Percentiles rank a stretch among this genome's conserved stretches.
These are phyloP conservation scores for Ceratobasidium sp. DNA, from an alignment of 1,284 basidiomycete genomes.

Conservation along the genomic window DNA sequence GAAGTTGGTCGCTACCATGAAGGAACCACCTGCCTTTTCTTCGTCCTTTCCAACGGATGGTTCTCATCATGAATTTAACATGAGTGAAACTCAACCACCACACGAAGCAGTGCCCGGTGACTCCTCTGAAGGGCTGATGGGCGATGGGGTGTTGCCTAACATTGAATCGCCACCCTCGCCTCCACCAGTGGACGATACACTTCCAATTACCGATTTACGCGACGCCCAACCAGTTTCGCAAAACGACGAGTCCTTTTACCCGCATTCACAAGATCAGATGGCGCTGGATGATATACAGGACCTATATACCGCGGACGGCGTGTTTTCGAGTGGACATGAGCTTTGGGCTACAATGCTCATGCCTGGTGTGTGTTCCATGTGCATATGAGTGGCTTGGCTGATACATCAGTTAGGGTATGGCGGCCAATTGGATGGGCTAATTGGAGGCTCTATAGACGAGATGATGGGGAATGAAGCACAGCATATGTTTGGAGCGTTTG, in stretches of 20 bases:
- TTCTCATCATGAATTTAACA: neutral
- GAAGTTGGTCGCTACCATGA: constrained; percentile 75
- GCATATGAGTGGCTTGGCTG: constrained; percentile 17
- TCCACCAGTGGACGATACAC: neutral
- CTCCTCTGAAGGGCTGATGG: constrained; percentile 16
- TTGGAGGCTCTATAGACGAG: constrained; percentile 83
- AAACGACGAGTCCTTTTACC: neutral
- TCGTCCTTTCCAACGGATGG: neutral
- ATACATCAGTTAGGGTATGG: constrained; percentile 66
- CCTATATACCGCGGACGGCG: constrained; percentile 79
- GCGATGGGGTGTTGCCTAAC: neutral
- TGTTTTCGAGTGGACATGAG: constrained; percentile 73
- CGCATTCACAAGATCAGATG: neutral
- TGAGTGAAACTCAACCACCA: constrained; percentile 12
- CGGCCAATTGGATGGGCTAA: constrained; percentile 78
- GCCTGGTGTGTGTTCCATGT: constrained; percentile 66
- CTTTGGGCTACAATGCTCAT: constrained; percentile 88
- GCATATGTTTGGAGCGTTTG: too few relatives aligned
- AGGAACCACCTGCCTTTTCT: constrained; percentile 54
- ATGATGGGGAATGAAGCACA: constrained; percentile 62
- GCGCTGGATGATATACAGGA: constrained; percentile 53
- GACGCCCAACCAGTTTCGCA: too few relatives aligned
- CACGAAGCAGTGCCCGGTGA: constrained; percentile 19
- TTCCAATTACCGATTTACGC: neutral
- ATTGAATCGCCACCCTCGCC: constrained; percentile 15